Base-by-base conservation (phyloP, 345 rosid species). In the Dovyalis caffra region DNA sequence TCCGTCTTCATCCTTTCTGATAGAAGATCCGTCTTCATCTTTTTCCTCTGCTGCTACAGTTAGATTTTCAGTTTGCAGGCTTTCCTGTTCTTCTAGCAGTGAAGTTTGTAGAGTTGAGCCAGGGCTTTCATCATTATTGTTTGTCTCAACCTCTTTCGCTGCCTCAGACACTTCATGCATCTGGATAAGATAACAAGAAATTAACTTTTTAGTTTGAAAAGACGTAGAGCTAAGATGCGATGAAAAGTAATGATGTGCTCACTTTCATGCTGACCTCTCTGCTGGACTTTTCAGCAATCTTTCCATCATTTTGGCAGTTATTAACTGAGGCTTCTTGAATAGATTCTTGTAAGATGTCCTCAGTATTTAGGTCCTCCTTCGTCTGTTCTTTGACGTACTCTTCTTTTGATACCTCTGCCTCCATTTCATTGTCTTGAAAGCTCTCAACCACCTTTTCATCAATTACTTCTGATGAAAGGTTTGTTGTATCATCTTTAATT, bases 191-290 rank as follows among this genome's bases (percentile, higher is more conserved):
- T 40, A 23, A 56, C 28, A 56, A 56, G 61, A 56, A 56, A 56
- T 56, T 56, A 20, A 56, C 47, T 18, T n/a, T 56, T 56, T 56
- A 56, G 28, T 6, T n/a, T 7, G 20, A 21, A 18, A 56, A 56
- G 26, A 56, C 20, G 61, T 8, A 56, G 61, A 20, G 64, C 37
- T 32, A 66, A 71, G 40, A 35, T 32, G 38, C 67, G 7, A 5
- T 0, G 25, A 53, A 78, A 32, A 61, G 20, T 37, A 65, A 35
- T 43, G 11, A 4, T 40, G 40, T 9, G 47, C 64, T n/a, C n/a
- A n/a, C n/a, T n/a, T 16, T 66, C 47, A 8, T 15, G 64, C 79
- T 66, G 34, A 80, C 83, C 81, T 83, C 74, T 76, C 28, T 58
- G 21, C 60, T 1, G 5, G 72, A 74, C 33, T 33, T 32, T 21